Evolutionary conservation across 148 eudicot species (phyloP), one percentile per base, ranked within the genome.

Genomic region (Fagopyrum homotropicum): DNA sequence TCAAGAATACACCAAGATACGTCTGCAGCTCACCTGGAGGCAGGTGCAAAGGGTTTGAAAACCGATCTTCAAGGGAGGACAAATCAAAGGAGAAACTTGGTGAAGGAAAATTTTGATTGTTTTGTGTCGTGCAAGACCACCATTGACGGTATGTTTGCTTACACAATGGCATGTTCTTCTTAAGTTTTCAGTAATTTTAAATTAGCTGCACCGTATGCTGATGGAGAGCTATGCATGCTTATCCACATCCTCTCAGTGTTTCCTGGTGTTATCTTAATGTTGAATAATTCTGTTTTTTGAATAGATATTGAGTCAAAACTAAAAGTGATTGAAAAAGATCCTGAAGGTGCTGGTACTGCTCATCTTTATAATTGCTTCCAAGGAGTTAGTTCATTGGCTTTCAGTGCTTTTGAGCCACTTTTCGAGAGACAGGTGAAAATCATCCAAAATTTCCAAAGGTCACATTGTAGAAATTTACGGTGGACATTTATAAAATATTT

Each of bases 111-210:
- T 80, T 96, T 96, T 85, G 97, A 90, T 84, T 92, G 97, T 84
- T 92, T 96, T 79, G 99, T 96, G 50, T 91, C 98, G 50, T 93
- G 98, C 89, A 93, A 93, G 85, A 93, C 98, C 69, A 93, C 98
- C 44, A 93, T 93, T 77, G 98, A 93, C 80, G 98, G 98, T 93
- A 78, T 81, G 88, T 79, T 59, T 64, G 40, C 35, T 43, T 46
- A 44, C 46, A 30, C 45, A 35, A 29, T 63, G 3, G 11, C 30
- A 52, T 49, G 44, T 22, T 70, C 47, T 45, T 69, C 73, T 45
- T 7, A 45, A 45, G 19, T 19, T 70, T n/a, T 29, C 15, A 22
- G 15, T 7, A 72, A n/a, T 71, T 6, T 71, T 45, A 45, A 44
- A 2, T 5, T 71, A 6, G 0, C 11, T 71, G 73, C 73, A 43